Percentiles rank a stretch among this genome's conserved stretches.
These are phyloP conservation scores for Ophiocordyceps camponoti-floridani DNA, from an alignment of 2,329 filamentous ascomycete species.

Conservation along the genomic window DNA sequence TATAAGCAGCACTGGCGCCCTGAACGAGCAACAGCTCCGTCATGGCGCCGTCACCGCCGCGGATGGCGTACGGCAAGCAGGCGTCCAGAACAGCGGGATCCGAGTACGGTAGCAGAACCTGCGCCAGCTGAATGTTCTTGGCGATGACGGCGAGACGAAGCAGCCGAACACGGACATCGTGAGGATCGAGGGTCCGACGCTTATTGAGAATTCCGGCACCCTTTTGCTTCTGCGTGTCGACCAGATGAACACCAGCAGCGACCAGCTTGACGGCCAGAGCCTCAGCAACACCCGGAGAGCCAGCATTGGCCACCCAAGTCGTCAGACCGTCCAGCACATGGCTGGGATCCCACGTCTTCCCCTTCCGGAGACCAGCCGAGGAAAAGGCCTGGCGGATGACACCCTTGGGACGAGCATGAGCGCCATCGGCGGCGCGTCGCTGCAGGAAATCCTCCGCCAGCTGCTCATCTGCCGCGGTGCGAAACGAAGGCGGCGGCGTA, in stretches of 20 bases:
- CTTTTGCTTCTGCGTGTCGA: constrained; percentile 28
- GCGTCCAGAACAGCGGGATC: constrained; percentile 31
- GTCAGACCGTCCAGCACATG: constrained; percentile 34
- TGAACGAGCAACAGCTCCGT: constrained; percentile 30
- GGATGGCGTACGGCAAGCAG: constrained; percentile 29
- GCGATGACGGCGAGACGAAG: constrained; percentile 32
- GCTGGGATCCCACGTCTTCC: constrained; percentile 31
- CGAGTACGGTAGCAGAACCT: constrained; percentile 33
- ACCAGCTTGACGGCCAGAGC: constrained; percentile 32
- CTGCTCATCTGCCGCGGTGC: constrained; percentile 28
- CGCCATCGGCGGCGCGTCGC: constrained; percentile 19
- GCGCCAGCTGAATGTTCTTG: constrained; percentile 31
- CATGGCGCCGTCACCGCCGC: constrained; percentile 21
- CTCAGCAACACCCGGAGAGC: constrained; percentile 36
- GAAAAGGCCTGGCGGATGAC: constrained; percentile 20
- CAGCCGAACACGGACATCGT: constrained; percentile 29
- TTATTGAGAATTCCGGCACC: constrained; percentile 27
- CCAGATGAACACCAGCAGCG: constrained; percentile 30
- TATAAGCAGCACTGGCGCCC: constrained; percentile 29
- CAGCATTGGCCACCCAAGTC: constrained; percentile 27
- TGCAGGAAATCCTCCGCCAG: constrained; percentile 36
- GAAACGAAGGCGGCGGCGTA: constrained; percentile 21
- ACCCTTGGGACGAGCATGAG: constrained; percentile 19
- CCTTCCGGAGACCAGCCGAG: constrained; percentile 21
- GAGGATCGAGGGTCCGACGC: constrained; percentile 29